phyloP scores from a whole-genome alignment of 129 eudicot genomes.

The Tanacetum coccineum region DNA sequence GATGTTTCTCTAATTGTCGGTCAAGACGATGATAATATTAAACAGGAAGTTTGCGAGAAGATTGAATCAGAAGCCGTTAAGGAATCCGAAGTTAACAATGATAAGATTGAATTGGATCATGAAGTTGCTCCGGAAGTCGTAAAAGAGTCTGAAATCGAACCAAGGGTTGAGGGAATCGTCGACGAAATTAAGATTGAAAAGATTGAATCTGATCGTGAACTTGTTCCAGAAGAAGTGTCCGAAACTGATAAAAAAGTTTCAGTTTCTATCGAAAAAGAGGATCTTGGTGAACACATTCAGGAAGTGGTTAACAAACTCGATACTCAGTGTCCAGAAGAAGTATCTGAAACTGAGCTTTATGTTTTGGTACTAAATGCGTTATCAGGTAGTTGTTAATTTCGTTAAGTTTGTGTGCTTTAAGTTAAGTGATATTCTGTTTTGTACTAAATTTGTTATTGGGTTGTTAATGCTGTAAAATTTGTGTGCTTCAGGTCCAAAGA shows the following conservation, averaged over 20 bases:
- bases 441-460: too few relatives aligned
- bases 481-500: too few relatives aligned
- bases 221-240: conserved; percentile 8
- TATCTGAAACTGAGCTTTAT: too few relatives aligned
- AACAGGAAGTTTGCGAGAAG: conserved; percentile 11
- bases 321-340: too few relatives aligned
- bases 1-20: conserved; percentile 13
- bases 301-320: conserved; percentile 3
- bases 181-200: conserved; percentile 19
- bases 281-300: conserved; percentile 3
- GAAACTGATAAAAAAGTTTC: conserved; percentile 12
- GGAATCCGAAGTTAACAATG: conserved; percentile 14
- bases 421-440: too few relatives aligned
- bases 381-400: too few relatives aligned
- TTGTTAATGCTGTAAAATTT: too few relatives aligned
- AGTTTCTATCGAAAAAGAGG: conserved; percentile 17
- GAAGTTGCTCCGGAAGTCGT: conserved; percentile 11
- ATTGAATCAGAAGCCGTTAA: conserved; percentile 18
- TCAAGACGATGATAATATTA: conserved; percentile 5
- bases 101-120: conserved; percentile 13
- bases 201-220: conserved; percentile 7
- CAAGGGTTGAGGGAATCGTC: neutral
- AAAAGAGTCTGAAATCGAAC: conserved; percentile 1
- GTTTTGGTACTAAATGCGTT: too few relatives aligned
- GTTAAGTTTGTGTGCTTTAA: too few relatives aligned